Evolutionary conservation across 495 filamentous ascomycete genomes (phyloP).

Genomic region (Penicillium mononematosum): DNA sequence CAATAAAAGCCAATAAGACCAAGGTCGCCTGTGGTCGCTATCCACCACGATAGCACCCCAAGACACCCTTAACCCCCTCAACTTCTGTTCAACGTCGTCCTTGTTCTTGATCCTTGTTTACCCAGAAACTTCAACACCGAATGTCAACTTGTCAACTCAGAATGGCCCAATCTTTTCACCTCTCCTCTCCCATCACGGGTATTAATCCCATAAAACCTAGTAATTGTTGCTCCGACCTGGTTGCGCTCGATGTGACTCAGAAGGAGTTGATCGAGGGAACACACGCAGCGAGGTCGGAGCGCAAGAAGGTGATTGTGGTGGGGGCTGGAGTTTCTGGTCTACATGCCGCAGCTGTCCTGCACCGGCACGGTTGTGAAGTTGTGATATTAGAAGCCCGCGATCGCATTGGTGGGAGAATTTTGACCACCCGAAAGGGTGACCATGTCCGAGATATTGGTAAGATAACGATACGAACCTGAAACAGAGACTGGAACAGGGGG

Average conservation of each 20-base stretch:
- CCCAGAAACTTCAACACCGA: neutral
- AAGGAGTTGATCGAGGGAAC: slow-evolving; percentile 19
- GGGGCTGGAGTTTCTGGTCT: slow-evolving; percentile 28
- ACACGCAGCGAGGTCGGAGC: slow-evolving; percentile 25
- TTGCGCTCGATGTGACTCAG: slow-evolving; percentile 20
- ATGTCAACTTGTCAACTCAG: slow-evolving; percentile 30
- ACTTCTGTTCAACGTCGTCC: neutral
- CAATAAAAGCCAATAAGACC: neutral
- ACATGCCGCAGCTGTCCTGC: slow-evolving; percentile 21
- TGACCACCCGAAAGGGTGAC: slow-evolving; percentile 22
- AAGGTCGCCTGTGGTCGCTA: neutral
- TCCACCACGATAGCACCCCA: neutral
- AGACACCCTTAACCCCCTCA: neutral
- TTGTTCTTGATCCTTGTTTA: neutral
- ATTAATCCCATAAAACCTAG: slow-evolving; percentile 21
- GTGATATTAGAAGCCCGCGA: slow-evolving; percentile 29
- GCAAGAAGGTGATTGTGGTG: slow-evolving; percentile 29
- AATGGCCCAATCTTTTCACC: slow-evolving; percentile 26
- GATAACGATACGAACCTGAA: slow-evolving; percentile 4
- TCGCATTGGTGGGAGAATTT: slow-evolving; percentile 28
- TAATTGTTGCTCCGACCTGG: slow-evolving; percentile 29
- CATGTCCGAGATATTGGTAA: slow-evolving; percentile 25
- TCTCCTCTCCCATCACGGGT: slow-evolving; percentile 16
- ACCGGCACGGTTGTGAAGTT: slow-evolving; percentile 22
- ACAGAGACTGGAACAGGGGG: neutral